Evolutionary conservation across 2,329 filamentous ascomycete species (phyloP).

Genomic region (Ophiostoma australiae): DNA sequence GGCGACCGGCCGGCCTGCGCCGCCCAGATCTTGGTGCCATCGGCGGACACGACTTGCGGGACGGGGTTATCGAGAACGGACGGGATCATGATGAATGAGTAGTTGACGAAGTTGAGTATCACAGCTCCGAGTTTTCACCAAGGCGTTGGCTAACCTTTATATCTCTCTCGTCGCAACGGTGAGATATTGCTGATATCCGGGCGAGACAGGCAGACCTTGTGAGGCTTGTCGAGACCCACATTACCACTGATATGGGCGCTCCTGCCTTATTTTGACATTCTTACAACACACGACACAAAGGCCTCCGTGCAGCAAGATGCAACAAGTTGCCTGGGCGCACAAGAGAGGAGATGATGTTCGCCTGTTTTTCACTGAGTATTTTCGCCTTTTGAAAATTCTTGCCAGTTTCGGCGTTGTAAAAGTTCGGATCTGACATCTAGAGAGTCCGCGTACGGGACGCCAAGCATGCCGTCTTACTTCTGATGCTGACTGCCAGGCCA

Average conservation of each 20-base stretch:
- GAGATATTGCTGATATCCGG: neutral
- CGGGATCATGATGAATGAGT: neutral
- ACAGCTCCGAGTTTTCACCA: neutral
- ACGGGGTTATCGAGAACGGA: slow-evolving; percentile 21
- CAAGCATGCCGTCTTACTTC: neutral
- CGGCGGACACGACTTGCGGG: slow-evolving; percentile 20
- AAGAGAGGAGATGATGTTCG: neutral
- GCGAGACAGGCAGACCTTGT: neutral
- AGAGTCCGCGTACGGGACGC: neutral
- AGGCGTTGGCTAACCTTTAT: neutral
- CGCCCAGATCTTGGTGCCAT: slow-evolving; percentile 24
- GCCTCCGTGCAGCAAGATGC: neutral
- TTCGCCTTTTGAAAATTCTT: neutral
- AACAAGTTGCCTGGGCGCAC: neutral
- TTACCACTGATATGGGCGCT: neutral
- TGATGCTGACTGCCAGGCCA: neutral
- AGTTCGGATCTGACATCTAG: neutral
- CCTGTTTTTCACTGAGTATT: neutral
- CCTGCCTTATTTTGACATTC: neutral
- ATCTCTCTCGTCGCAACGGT: neutral
- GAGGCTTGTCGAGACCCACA: neutral
- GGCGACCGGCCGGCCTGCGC: slow-evolving; percentile 21
- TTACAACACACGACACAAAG: neutral
- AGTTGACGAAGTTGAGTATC: neutral
- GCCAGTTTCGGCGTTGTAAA: neutral